A percentile compares a stretch with the other conserved stretches of the same genome.
phyloP scores from a whole-genome alignment of 306 rosid species.

The Phaseolus lunatus region DNA sequence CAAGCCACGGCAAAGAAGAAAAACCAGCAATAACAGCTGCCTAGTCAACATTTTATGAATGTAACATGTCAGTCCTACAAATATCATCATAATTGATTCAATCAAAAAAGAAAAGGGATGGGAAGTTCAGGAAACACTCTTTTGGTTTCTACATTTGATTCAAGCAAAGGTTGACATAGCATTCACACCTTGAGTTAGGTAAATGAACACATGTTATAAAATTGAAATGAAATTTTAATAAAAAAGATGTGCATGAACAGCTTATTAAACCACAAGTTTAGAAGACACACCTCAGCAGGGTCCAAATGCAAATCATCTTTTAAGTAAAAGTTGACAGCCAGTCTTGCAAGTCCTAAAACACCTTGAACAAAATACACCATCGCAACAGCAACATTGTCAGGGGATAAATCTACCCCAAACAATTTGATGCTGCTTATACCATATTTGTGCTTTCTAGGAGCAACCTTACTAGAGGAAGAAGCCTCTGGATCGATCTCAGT shows the following conservation, averaged over 20 bases:
- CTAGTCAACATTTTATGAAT: slow-evolving; percentile 59
- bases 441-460: slow-evolving; percentile 56
- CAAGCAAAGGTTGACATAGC: slow-evolving; percentile 15
- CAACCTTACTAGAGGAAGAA: slow-evolving; percentile 51
- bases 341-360: slow-evolving; percentile 91
- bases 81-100: slow-evolving; percentile 8
- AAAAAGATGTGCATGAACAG: slow-evolving; percentile 14
- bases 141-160: slow-evolving; percentile 9
- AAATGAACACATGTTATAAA: slow-evolving; percentile 8
- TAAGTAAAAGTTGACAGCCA: slow-evolving; percentile 85
- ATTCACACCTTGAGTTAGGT: slow-evolving; percentile 14
- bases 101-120: background rate
- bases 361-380: slow-evolving; percentile 99
- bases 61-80: slow-evolving; percentile 52
- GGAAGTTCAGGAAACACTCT: slow-evolving; percentile 11
- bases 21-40: slow-evolving; percentile 93
- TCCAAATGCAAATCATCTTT: slow-evolving; percentile 95
- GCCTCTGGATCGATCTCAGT: slow-evolving; percentile 58
- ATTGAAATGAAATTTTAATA: slow-evolving; percentile 24
- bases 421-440: slow-evolving; percentile 49
- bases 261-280: slow-evolving; percentile 38
- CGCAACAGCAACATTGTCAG: slow-evolving; percentile 90
- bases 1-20: slow-evolving; percentile 90
- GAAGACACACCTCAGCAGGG: slow-evolving; percentile 87
- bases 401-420: slow-evolving; percentile 85